Evolutionary conservation across 768 basidiomycete genomes (phyloP).

Genomic region (Russula compacta): DNA sequence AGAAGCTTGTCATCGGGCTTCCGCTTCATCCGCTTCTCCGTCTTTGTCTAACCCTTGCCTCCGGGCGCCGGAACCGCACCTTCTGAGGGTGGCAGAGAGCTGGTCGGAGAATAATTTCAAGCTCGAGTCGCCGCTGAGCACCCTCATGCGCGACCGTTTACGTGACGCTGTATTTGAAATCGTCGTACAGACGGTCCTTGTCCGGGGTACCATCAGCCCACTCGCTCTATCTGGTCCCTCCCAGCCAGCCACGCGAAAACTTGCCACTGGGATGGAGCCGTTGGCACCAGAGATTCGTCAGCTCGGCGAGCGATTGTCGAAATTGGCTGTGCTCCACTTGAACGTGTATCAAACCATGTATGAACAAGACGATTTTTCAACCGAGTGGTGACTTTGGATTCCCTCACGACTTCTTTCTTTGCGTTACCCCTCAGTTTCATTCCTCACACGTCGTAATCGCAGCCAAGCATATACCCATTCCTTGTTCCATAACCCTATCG

Average conservation of each 20-base stretch:
- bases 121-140: constrained; percentile 46
- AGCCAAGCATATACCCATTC: constrained; percentile 16
- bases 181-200: constrained; percentile 40
- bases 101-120: constrained; percentile 68
- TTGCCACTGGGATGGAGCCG: constrained; percentile 53
- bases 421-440: constrained; percentile 11
- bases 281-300: constrained; percentile 59
- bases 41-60: background rate
- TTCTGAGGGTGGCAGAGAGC: constrained; percentile 52
- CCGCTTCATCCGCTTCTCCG: background rate
- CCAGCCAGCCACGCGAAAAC: constrained; percentile 21
- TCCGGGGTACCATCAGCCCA: constrained; percentile 34
- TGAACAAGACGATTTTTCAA: constrained; percentile 49
- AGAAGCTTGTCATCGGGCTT: constrained; percentile 28
- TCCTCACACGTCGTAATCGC: constrained; percentile 5
- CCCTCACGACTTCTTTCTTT: background rate
- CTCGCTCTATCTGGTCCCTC: constrained; percentile 18
- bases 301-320: constrained; percentile 62
- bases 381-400: constrained; percentile 17
- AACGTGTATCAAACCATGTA: constrained; percentile 72
- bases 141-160: constrained; percentile 53
- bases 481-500: constrained; percentile 1
- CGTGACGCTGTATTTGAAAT: constrained; percentile 53
- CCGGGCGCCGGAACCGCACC: constrained; percentile 29
- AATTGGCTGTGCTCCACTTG: constrained; percentile 65